Base-by-base conservation (phyloP, 768 basidiomycete genomes). In the Melanogaster broomeanus region DNA sequence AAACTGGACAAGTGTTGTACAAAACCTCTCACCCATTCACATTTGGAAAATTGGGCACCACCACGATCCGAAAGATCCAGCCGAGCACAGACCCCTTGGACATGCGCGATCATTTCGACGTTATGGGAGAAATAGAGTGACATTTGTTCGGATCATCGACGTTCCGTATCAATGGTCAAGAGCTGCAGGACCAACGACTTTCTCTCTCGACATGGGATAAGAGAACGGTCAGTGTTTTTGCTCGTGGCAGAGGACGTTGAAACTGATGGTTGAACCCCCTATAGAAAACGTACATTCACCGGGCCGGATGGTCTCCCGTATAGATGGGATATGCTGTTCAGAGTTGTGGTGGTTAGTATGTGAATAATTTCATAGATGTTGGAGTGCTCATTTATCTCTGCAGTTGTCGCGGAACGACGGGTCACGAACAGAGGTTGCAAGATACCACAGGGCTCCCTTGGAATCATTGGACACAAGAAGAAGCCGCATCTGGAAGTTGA, bases 41-140 rank as follows among this genome's bases (percentile, higher is more conserved):
- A n/a, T 12, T 58, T 2, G 28, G 31, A 11, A 16, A n/a, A n/a
- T n/a, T 12, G 6, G 53, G 57, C 18, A 61, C 46, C 41, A 64
- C 68, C 19, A 64, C 52, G 3, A 33, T 69, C 37, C 41, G 49
- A 3, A 67, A 62, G 18, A 48, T 66, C 37, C 43, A 37, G 11
- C 56, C 57, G 2, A 66, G 56, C 19, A 34, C 28, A 2, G 52
- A 59, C 11, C 57, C 2, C n/a, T 35, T 15, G 41, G 60, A 65
- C 24, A 61, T 64, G 61, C 60, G 22, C 0, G 68, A 66, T 47
- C 58, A 53, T 11, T 71, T 70, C 47, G 61, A 60, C 0, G 56
- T 57, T 6, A 57, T 71, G 31, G 75, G 64, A 7, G 61, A 65
- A 42, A 71, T 76, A 12, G 64, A 71, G 13, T 72, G 69, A 66